These are phyloP conservation scores for Solanum verrucosum DNA, from an alignment of 257 asterid species.

Conservation along the genomic window DNA sequence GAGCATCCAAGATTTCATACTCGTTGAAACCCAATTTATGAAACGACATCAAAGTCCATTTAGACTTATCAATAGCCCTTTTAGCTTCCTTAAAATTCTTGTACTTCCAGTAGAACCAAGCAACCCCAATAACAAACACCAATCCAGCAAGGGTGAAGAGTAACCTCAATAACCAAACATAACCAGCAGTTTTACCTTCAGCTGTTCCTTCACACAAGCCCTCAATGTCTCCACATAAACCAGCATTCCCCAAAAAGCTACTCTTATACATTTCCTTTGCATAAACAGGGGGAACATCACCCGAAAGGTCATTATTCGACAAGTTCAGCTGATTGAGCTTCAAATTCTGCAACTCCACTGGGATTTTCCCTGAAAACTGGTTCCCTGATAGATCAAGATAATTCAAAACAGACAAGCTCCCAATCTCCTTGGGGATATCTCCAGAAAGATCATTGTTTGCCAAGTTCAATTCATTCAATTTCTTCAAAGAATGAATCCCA, in stretches of 20 bases:
- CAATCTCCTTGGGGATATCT: slow-evolving; percentile 67
- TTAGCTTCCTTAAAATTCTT: slow-evolving; percentile 38
- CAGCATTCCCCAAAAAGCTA: slow-evolving; percentile 83
- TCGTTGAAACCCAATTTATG: slow-evolving; percentile 83
- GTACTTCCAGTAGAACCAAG: slow-evolving; percentile 66
- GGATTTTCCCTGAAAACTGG: slow-evolving; percentile 59
- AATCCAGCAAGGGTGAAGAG: slow-evolving; percentile 54
- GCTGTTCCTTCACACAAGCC: slow-evolving; percentile 58
- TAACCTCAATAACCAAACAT: slow-evolving; percentile 54
- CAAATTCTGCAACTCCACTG: slow-evolving; percentile 65
- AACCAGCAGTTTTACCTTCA: slow-evolving; percentile 30
- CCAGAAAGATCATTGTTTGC: slow-evolving; percentile 75
- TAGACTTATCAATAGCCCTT: slow-evolving; percentile 48
- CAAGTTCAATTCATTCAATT: slow-evolving; percentile 71
- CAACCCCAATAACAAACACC: slow-evolving; percentile 46
- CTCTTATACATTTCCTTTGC: slow-evolving; percentile 68
- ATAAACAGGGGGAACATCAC: slow-evolving; percentile 71
- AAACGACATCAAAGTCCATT: slow-evolving; percentile 94
- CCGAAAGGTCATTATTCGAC: slow-evolving; percentile 73
- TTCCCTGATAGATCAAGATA: slow-evolving; percentile 90
- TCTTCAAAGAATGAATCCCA: slow-evolving; percentile 61
- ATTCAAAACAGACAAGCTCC: slow-evolving; percentile 63
- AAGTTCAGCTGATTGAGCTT: slow-evolving; percentile 80
- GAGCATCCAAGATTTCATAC: slow-evolving; percentile 64
- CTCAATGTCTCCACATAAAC: slow-evolving; percentile 68